Base-by-base conservation (phyloP, 805 yeast genomes). In the Ogataea paraovalis region DNA sequence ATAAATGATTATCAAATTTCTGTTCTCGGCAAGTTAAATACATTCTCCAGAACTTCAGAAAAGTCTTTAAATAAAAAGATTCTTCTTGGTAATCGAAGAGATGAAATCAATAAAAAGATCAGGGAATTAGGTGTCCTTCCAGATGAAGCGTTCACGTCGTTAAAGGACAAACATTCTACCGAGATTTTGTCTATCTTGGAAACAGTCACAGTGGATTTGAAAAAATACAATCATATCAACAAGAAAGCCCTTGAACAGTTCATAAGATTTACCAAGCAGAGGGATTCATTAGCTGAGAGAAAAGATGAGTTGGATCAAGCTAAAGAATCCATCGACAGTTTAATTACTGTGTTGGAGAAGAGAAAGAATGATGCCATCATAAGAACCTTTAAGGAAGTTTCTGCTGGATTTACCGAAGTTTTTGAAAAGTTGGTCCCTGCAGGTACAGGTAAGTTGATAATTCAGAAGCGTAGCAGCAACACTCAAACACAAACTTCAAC, bases 231-330 rank as follows among this genome's bases (percentile, higher is more conserved):
- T 21, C 95, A 89, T 63, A 86, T 94, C 43, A 92, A 92, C 68
- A 86, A 85, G 62, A 87, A 89, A 59, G 97, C 98, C 0, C 71
- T 86, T 54, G 97, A 91, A 57, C 96, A 91, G 60, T 87, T 76
- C 60, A 68, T 74, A 43, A 81, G 79, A 37, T 90, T 89, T 61
- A 78, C 85, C 18, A 80, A 76, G 48, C 94, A 91, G 64, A 74
- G 85, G 45, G 83, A 79, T 42, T 85, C 82, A 4, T 70, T 92
- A 49, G 74, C 75, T 0, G 70, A 68, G 21, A 80, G 97, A 57
- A 76, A 86, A 33, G 69, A 69, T 16, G 96, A 88, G 51, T 72
- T 92, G 33, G 85, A 79, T 21, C 73, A 70, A 37, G 87, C 96
- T 1, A 82, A 80, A 47, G 75, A 66, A 3, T 82, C 96, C 0